phyloP scores from a whole-genome alignment of 192 early-diverging fungal species.

The Coemansia sp. region DNA sequence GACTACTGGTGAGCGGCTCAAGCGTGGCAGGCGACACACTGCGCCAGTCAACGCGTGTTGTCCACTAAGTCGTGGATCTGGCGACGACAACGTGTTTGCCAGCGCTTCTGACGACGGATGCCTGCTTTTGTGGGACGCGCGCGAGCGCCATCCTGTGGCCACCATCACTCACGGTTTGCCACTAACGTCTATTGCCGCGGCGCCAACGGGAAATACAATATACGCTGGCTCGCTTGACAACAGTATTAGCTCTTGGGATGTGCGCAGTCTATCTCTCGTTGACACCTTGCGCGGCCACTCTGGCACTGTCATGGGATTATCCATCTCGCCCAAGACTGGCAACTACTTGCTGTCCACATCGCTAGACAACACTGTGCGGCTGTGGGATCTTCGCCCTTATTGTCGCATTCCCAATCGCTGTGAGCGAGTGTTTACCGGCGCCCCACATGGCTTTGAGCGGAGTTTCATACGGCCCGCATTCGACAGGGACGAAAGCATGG shows the following conservation, averaged over 20 bases:
- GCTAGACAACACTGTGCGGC: slow-evolving; percentile 93
- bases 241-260: slow-evolving; percentile 86
- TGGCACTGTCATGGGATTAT: slow-evolving; percentile 88
- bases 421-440: slow-evolving; percentile 78
- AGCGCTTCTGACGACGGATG: slow-evolving; percentile 86
- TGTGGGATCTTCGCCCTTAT: slow-evolving; percentile 97
- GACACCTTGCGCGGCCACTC: slow-evolving; percentile 81
- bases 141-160: slow-evolving; percentile 64
- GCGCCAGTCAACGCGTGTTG: slow-evolving; percentile 83
- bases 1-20: slow-evolving; percentile 78
- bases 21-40: slow-evolving; percentile 79
- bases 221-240: slow-evolving; percentile 93
- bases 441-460: slow-evolving; percentile 95
- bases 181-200: slow-evolving; percentile 78
- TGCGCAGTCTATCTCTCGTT: slow-evolving; percentile 69
- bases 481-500: slow-evolving; percentile 81
- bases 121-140: slow-evolving; percentile 75
- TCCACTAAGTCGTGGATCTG: slow-evolving; percentile 60
- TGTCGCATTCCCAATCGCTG: slow-evolving; percentile 68
- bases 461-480: slow-evolving; percentile 90
- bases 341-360: slow-evolving; percentile 80
- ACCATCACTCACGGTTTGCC: slow-evolving; percentile 65
- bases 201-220: slow-evolving; percentile 74
- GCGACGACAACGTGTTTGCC: slow-evolving; percentile 73
- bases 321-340: slow-evolving; percentile 81